Conservation (phyloP, 78 protist genomes). For the Chrysochromulina tobinii region DNA sequence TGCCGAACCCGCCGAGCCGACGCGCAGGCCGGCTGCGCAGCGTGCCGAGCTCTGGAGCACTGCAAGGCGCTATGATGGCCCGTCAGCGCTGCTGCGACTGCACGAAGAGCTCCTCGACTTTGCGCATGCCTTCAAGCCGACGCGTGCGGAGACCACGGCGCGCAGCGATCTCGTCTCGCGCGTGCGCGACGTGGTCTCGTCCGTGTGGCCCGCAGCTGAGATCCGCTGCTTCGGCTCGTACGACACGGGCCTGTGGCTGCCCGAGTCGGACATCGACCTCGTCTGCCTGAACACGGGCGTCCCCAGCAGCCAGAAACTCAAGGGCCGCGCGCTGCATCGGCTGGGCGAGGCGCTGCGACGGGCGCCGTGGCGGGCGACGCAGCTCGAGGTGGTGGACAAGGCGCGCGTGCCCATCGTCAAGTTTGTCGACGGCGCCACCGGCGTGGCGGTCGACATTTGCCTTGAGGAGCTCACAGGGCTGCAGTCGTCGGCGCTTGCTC, state of each 20-base stretch:
- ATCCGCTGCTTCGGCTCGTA: slow-evolving; percentile 44
- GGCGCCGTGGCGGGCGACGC: background rate
- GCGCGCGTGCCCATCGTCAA: slow-evolving; percentile 75
- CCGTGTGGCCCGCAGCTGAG: background rate
- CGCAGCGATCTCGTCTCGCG: background rate
- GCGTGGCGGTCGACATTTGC: slow-evolving; percentile 62
- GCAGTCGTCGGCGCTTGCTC: slow-evolving; percentile 12
- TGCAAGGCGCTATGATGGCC: background rate
- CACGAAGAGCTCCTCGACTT: background rate
- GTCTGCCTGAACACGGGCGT: slow-evolving; percentile 14
- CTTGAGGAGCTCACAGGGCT: slow-evolving; percentile 46
- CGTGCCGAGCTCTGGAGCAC: background rate
- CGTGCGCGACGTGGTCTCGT: background rate
- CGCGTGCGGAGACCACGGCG: background rate
- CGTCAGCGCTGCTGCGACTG: background rate
- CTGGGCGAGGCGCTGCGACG: background rate
- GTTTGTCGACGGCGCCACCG: slow-evolving; percentile 20
- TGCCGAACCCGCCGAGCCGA: too few species aligned
- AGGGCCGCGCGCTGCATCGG: background rate
- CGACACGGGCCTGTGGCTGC: slow-evolving; percentile 43
- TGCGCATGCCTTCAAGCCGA: background rate
- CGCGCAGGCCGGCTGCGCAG: too few species aligned
- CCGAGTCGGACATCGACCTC: slow-evolving; percentile 55
- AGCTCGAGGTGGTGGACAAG: slow-evolving; percentile 57
- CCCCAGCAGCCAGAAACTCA: too few species aligned